Base-by-base conservation (phyloP, 1,139 yeast species). In the Tardiomyces digboiensis region DNA sequence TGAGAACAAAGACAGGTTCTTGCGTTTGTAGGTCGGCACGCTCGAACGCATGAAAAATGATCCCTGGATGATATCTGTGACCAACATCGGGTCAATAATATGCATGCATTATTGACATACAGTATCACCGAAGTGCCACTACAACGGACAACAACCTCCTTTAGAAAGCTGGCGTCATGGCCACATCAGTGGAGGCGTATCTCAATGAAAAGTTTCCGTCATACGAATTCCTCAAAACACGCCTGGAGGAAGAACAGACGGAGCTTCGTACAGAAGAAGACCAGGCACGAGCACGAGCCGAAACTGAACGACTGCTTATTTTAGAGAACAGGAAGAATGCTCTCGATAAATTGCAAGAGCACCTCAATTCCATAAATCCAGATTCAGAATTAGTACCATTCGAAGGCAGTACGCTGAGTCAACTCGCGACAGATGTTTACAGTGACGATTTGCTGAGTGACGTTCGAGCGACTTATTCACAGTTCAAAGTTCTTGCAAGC, bases 191-290 rank as follows among this genome's bases (percentile, higher is more conserved):
- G 16, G 33, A 26, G 38, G 23, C 43, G 12, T 52, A 47, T 40
- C 44, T 56, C 36, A 50, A 56, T 36, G 42, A 45, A 29, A 49
- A 44, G 21, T 52, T 57, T 40, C 47, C 50, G 21, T 44, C 50
- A 2, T 44, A 47, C 19, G 52, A 50, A 20, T 46, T 29, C 18
- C 44, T 57, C n/a, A 29, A 47, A 4, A 19, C 40, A 2, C 43
- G 45, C n/a, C 44, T 55, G 6, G 60, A 57, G 22, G 39, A 42
- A 13, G 56, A 54, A 40, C 45, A 52, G 14, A 42, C 40, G 7
- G 14, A 43, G 10, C 39, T 55, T n/a, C 46, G 48, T 38, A 39
- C n/a, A 26, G 41, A 36, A 29, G 39, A 42, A 21, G 39, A 38
- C n/a, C 29, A 22, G 16, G 22, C 20, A 20, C 44, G 46, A 16